Evolutionary conservation across 495 filamentous ascomycete species (phyloP).

Genomic region (Pseudomonodictys pantanalensis): DNA sequence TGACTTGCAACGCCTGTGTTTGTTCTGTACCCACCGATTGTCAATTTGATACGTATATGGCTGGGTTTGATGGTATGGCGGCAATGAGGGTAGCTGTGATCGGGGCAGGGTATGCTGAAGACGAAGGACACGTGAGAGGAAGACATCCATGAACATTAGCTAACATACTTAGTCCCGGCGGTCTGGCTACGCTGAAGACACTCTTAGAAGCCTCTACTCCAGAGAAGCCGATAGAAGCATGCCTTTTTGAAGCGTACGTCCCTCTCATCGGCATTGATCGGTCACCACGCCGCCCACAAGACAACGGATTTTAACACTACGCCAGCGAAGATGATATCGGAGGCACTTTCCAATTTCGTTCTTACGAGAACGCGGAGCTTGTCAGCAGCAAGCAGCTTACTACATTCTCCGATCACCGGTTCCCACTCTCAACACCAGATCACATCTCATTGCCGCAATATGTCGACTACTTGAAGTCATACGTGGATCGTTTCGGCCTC

Average conservation of each 20-base stretch:
- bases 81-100: slow-evolving; percentile 22
- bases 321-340: slow-evolving; percentile 26
- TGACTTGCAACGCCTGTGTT: too few species aligned
- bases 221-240: slow-evolving; percentile 24
- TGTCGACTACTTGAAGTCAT: slow-evolving; percentile 24
- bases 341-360: slow-evolving; percentile 28
- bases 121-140: too few species aligned
- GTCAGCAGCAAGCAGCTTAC: slow-evolving; percentile 31
- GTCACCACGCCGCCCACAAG: too few species aligned
- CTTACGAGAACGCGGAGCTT: slow-evolving; percentile 30
- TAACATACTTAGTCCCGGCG: slow-evolving; percentile 16
- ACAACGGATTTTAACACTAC: neutral
- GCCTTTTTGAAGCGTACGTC: slow-evolving; percentile 29
- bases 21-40: too few species aligned
- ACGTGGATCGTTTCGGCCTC: slow-evolving; percentile 23
- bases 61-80: neutral
- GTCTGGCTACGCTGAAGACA: slow-evolving; percentile 26
- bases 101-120: slow-evolving; percentile 26
- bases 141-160: neutral
- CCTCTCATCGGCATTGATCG: too few species aligned
- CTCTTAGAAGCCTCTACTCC: slow-evolving; percentile 27
- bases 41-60: too few species aligned
- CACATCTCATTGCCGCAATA: slow-evolving; percentile 31
- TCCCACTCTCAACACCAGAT: slow-evolving; percentile 18
- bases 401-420: slow-evolving; percentile 27